phyloP scores from a whole-genome alignment of 768 basidiomycete genomes.

The Pleurotus tuoliensis region DNA sequence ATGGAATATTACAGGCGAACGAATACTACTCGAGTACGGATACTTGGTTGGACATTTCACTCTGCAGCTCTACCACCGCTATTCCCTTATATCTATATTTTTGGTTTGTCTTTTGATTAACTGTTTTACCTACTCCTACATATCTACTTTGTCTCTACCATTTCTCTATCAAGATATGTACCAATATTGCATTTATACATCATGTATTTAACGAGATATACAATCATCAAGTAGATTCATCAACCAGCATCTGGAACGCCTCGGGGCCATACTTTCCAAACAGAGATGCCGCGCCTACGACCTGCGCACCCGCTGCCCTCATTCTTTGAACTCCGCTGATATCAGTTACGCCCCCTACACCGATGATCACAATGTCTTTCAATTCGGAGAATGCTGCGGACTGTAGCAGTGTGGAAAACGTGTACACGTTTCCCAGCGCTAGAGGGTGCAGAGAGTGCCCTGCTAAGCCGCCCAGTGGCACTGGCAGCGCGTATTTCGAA shows the following conservation, averaged over 20 bases:
- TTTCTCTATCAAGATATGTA: no score
- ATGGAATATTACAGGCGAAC: no score
- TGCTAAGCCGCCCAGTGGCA: slow-evolving; percentile 66
- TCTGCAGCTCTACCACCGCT: no score
- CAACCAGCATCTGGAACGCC: slow-evolving; percentile 44
- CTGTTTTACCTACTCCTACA: no score
- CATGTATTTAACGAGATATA: no score
- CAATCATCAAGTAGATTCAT: no score
- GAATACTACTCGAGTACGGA: no score
- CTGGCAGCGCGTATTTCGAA: slow-evolving; percentile 54
- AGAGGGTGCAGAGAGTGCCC: slow-evolving; percentile 75
- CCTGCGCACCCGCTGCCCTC: slow-evolving; percentile 54
- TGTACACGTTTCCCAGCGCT: slow-evolving; percentile 73
- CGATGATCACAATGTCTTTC: slow-evolving; percentile 56
- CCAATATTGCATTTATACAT: no score
- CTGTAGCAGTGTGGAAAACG: slow-evolving; percentile 51
- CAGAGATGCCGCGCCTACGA: slow-evolving; percentile 58
- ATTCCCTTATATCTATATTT: no score
- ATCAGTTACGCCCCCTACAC: slow-evolving; percentile 78
- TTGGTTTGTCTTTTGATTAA: no score
- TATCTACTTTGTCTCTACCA: no score
- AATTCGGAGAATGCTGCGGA: slow-evolving; percentile 34
- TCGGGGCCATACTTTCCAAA: slow-evolving; percentile 50
- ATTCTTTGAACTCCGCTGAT: slow-evolving; percentile 60
- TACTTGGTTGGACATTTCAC: no score